Evolutionary conservation across 345 rosid genomes (phyloP), one percentile per base, ranked within the genome.

Genomic region (Populus pruinosa): DNA sequence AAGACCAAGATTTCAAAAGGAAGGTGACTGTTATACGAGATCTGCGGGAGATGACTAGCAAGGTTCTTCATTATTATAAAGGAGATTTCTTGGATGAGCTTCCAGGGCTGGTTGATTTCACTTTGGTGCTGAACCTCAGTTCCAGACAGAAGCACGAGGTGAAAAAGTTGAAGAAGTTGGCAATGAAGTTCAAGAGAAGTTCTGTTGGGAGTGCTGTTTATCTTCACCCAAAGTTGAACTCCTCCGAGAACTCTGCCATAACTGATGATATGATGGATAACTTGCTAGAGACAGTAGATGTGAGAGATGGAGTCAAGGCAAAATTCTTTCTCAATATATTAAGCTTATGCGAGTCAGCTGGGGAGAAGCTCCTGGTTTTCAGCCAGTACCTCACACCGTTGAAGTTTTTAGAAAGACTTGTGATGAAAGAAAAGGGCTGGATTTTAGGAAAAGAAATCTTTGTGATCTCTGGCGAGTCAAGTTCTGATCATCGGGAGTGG

Each of bases 41-140:
- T 85, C 88, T 95, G 25, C 92, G 97, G 2, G 89, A 93, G 81
- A 93, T 93, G 99, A 95, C 98, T 7, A 77, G 86, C 67, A 81
- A 82, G 31, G 87, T 95, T 66, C 91, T 95, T 72, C 99, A 95
- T 77, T 95, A 93, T 75, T 91, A 95, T 80, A 95, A 91, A 83
- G 98, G 97, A 66, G 96, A 95, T 81, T 93, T 91, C 83, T 71
- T 87, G 62, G 99, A 91, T 50, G 91, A 93, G 87, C 95, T 94
- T 76, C 98, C 90, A 23, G 96, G 95, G 67, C 91, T 93, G 20
- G 83, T 83, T 71, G 98, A 94, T 78, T 94, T 89, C 82, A 93
- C 94, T 3, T 91, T 91, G 18, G 76, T 88, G 70, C 90, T 95
- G n/a, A 89, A 87, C 68, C 88, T 93, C 14, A 93, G 88, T 79